phyloP scores from a whole-genome alignment of 306 rosid genomes.

The Urtica urens region DNA sequence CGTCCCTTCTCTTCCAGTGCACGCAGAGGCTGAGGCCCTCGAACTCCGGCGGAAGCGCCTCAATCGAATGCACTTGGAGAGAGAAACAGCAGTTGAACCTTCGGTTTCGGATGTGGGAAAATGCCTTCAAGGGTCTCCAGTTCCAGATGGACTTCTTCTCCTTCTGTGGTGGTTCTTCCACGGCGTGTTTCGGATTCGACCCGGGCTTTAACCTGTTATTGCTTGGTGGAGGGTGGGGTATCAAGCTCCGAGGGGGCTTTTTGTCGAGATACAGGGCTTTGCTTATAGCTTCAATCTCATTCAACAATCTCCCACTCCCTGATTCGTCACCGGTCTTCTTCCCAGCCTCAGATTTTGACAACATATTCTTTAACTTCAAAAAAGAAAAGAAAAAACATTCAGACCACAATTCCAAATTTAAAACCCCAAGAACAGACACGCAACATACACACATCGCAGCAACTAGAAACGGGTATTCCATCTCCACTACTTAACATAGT shows the following conservation, averaged over 20 bases:
- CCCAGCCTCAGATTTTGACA: conserved; percentile 38
- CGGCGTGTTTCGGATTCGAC: conserved; percentile 22
- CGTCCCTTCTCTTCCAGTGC: conserved; percentile 73
- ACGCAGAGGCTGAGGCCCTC: conserved; percentile 45
- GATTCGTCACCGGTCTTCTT: conserved; percentile 53
- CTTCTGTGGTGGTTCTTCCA: conserved; percentile 37
- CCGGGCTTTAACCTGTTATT: conserved; percentile 22
- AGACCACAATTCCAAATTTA: conserved; percentile 12
- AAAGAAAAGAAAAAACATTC: conserved; percentile 5
- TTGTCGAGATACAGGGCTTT: conserved; percentile 35
- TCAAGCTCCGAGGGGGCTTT: conserved; percentile 27
- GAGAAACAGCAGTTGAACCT: conserved; percentile 73
- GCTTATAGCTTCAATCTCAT: conserved; percentile 54
- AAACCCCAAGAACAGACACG: neutral
- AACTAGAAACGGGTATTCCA: neutral
- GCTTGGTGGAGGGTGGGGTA: conserved; percentile 2
- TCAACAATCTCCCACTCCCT: conserved; percentile 36
- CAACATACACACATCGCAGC: no score
- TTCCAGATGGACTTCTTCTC: conserved; percentile 84
- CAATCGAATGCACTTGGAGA: conserved; percentile 62
- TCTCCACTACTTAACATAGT: no score
- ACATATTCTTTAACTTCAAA: conserved; percentile 24
- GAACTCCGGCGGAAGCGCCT: conserved; percentile 51
- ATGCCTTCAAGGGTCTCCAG: conserved; percentile 66
- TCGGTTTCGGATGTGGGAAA: conserved; percentile 44